Percentiles rank a stretch among this genome's conserved stretches.
These are phyloP conservation scores for Arthroderma sp. DNA, from an alignment of 2,329 filamentous ascomycete genomes.

Conservation along the genomic window DNA sequence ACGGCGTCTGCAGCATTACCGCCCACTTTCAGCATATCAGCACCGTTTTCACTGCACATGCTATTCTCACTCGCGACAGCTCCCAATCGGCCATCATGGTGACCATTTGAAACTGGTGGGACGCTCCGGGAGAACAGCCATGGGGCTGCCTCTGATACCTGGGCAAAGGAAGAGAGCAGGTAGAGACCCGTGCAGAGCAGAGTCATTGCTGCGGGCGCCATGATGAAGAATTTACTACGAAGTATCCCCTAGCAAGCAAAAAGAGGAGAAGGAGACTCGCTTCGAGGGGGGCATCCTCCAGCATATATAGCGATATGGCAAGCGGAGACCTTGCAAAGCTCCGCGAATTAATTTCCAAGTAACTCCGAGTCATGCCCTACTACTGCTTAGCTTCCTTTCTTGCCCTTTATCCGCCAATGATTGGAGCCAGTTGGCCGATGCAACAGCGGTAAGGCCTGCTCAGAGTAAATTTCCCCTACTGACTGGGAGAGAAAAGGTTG, in stretches of 20 bases:
- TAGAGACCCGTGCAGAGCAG: conserved; percentile 12
- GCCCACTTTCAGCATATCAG: conserved; percentile 48
- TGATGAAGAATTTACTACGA: conserved; percentile 7
- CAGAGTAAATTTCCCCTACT: not conserved
- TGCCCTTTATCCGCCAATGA: not conserved
- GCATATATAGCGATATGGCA: not conserved
- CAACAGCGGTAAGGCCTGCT: not conserved
- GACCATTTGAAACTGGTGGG: not conserved
- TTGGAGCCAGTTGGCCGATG: not conserved
- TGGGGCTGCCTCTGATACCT: conserved; percentile 5
- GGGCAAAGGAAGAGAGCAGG: conserved; percentile 11
- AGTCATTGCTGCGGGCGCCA: conserved; percentile 8
- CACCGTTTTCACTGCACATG: conserved; percentile 58
- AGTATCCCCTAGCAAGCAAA: not conserved
- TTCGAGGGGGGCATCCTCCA: not conserved
- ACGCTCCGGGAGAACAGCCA: not conserved
- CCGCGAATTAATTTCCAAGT: not conserved
- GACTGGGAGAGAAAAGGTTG: not conserved
- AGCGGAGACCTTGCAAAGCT: not conserved
- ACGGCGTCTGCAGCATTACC: conserved; percentile 65
- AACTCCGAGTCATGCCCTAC: not conserved
- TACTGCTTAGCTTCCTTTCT: not conserved
- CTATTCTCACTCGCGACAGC: conserved; percentile 59
- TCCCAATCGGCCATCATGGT: conserved; percentile 29
- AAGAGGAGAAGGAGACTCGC: not conserved